phyloP scores from a whole-genome alignment of 192 early-diverging fungal species.

The Phlyctochytrium bullatum region DNA sequence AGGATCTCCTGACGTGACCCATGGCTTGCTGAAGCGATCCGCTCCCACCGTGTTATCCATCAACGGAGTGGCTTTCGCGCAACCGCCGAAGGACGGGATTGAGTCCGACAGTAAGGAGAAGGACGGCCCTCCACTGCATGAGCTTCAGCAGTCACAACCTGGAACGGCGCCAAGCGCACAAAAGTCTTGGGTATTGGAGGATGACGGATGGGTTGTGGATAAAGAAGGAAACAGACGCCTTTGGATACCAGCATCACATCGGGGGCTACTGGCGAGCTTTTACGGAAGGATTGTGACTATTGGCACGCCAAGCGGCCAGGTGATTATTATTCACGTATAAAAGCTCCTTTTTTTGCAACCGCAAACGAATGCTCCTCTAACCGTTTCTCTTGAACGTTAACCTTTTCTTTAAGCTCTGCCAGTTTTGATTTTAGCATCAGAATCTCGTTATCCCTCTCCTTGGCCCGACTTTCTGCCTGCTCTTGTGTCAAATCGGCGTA shows the following conservation, averaged over 20 bases:
- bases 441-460: background rate
- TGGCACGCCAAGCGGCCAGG: conserved; percentile 12
- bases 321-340: conserved; percentile 26
- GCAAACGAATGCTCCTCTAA: background rate
- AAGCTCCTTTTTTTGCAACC: background rate
- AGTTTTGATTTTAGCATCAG: background rate
- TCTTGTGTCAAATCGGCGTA: background rate
- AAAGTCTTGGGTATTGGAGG: conserved; percentile 10
- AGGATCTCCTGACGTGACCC: no score
- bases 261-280: conserved; percentile 16
- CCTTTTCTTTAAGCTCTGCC: background rate
- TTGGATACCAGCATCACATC: conserved; percentile 10
- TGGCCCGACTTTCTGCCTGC: background rate
- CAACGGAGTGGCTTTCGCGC: background rate
- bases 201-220: conserved; percentile 24
- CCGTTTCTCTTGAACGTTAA: background rate
- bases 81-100: background rate
- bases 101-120: background rate
- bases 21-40: no score
- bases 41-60: background rate
- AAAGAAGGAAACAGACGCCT: conserved; percentile 11
- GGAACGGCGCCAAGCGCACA: background rate
- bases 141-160: no score
- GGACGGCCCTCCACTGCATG: no score
- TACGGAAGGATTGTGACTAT: conserved; percentile 22